Percentiles rank a stretch among this genome's conserved stretches.
phyloP scores from a whole-genome alignment of 1,284 basidiomycete genomes.

The Boletus mariae region DNA sequence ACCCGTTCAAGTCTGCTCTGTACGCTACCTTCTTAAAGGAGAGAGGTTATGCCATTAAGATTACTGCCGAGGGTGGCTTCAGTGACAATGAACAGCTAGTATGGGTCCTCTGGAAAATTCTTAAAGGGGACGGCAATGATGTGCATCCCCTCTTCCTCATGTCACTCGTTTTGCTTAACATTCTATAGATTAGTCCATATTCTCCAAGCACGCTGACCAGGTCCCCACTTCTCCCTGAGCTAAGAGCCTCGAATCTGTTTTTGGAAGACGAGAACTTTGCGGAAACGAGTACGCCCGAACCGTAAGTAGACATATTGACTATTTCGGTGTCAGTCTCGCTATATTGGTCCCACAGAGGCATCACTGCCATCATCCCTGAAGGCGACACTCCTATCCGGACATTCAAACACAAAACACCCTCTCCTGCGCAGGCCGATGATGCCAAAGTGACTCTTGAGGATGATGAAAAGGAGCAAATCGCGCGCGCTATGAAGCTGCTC shows the following conservation, averaged over 20 bases:
- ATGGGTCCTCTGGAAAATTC: slow-evolving; percentile 79
- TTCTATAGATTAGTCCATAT: slow-evolving; percentile 65
- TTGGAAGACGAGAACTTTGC: slow-evolving; percentile 57
- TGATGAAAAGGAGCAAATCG: slow-evolving; percentile 39
- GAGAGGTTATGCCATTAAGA: slow-evolving; percentile 51
- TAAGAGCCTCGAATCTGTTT: slow-evolving; percentile 62
- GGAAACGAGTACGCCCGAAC: slow-evolving; percentile 42
- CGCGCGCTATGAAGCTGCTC: slow-evolving; percentile 60
- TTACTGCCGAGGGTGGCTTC: slow-evolving; percentile 48
- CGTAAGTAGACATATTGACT: slow-evolving; percentile 17
- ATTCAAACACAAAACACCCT: slow-evolving; percentile 26
- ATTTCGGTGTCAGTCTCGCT: slow-evolving; percentile 9
- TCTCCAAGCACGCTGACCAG: slow-evolving; percentile 66
- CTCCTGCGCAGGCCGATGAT: slow-evolving; percentile 12
- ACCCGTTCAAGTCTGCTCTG: slow-evolving; percentile 71
- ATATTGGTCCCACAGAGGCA: slow-evolving; percentile 21
- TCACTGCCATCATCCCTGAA: slow-evolving; percentile 5
- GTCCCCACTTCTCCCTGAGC: slow-evolving; percentile 65
- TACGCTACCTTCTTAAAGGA: slow-evolving; percentile 62
- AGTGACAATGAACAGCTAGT: slow-evolving; percentile 70
- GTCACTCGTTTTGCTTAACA: slow-evolving; percentile 6
- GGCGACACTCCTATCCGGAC: slow-evolving; percentile 1
- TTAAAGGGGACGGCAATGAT: slow-evolving; percentile 74
- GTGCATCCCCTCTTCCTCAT: slow-evolving; percentile 39
- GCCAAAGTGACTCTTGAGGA: slow-evolving; percentile 30